These are phyloP conservation scores for Smittium mucronatum DNA, from an alignment of 371 early-diverging fungal genomes.

Conservation along the genomic window DNA sequence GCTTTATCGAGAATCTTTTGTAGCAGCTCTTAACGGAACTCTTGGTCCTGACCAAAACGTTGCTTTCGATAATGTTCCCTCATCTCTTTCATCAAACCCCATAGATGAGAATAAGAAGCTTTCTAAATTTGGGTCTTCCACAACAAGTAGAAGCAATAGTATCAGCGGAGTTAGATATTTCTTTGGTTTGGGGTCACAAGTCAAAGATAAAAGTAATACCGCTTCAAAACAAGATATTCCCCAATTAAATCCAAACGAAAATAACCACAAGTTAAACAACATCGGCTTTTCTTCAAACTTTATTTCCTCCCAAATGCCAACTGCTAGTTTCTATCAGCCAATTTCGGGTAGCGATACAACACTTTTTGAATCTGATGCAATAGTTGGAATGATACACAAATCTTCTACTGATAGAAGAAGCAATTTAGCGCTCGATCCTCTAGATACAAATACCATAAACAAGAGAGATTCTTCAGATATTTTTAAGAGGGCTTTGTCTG, in stretches of 20 bases:
- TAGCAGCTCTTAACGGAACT: conserved; percentile 26
- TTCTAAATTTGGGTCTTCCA: background rate
- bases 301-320: background rate
- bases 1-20: conserved; percentile 32
- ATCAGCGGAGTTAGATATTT: background rate
- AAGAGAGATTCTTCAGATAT: background rate
- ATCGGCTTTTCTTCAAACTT: background rate
- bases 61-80: conserved; percentile 22
- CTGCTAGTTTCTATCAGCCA: background rate
- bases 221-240: background rate
- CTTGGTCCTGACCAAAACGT: conserved; percentile 31
- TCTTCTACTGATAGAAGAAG: background rate
- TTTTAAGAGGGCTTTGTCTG: background rate
- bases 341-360: background rate
- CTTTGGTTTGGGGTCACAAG: background rate
- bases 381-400: background rate
- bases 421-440: background rate
- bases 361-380: background rate
- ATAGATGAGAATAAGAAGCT: background rate
- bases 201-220: background rate
- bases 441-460: background rate
- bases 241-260: background rate
- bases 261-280: background rate
- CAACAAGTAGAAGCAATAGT: conserved; percentile 12
- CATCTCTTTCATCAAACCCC: background rate